Percentiles rank a stretch among this genome's conserved stretches.
phyloP scores from a whole-genome alignment of 116 monocot genomes.

The Dioscorea cayenensis region DNA sequence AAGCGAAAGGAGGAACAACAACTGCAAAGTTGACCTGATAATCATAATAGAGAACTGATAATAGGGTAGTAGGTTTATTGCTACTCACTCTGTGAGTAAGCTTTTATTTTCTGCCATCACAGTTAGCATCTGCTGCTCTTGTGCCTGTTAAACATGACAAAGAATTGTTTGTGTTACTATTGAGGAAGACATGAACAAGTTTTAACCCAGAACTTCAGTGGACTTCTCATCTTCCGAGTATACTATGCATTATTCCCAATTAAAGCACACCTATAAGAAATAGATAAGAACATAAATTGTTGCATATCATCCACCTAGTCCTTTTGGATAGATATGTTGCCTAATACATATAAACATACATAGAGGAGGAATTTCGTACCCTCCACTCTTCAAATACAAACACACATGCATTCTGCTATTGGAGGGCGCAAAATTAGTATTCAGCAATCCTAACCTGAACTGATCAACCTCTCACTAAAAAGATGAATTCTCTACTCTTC shows the following conservation, averaged over 20 bases:
- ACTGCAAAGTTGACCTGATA: too few species aligned
- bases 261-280: too few species aligned
- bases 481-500: too few species aligned
- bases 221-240: too few species aligned
- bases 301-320: too few species aligned
- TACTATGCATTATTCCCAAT: too few species aligned
- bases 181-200: background rate
- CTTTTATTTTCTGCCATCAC: constrained; percentile 31
- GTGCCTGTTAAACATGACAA: constrained; percentile 4
- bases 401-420: background rate
- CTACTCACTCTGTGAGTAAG: constrained; percentile 28
- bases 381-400: background rate
- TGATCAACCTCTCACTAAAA: too few species aligned
- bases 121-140: constrained; percentile 7
- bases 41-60: background rate
- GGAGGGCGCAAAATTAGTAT: background rate
- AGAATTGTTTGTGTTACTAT: background rate
- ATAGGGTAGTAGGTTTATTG: background rate
- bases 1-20: too few species aligned
- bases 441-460: background rate
- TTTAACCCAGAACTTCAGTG: too few species aligned
- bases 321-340: too few species aligned
- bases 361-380: background rate
- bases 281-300: too few species aligned
- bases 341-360: too few species aligned